Evolutionary conservation across 1,284 basidiomycete genomes (phyloP), one percentile per base, ranked within the genome.

Genomic region (Irpex lacteus): DNA sequence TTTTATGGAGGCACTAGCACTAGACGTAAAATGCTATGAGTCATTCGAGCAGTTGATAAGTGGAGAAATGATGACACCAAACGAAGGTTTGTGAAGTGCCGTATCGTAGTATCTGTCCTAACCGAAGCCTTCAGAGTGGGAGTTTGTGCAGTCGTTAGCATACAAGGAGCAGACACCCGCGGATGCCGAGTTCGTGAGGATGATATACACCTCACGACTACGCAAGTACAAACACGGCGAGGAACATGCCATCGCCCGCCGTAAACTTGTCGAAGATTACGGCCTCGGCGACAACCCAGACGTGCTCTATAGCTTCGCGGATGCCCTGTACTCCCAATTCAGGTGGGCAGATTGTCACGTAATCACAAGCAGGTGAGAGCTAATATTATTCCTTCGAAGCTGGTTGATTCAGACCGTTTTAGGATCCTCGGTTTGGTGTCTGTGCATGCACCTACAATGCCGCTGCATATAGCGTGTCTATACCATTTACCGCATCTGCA

Each of bases 11-110:
- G 96, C 98, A 0, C 82, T 99, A 13, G 85, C 91, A 0, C 81
- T 98, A 11, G 98, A 99, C 71, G 94, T 99, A 32, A 98, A 98
- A 76, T 98, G 97, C 75, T 99, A 96, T 73, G 98, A 99, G 69
- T 92, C 95, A 1, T 99, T 98, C 71, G 87, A 92, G 62, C 92
- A 96, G 67, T 84, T 99, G 5, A 82, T 98, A 19, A 90, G 89
- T 50, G 93, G 95, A 1, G 92, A 96, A 73, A 96, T 98, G 94
- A 92, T 98, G 90, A 87, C 90, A 13, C 86, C 90, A 0, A 89
- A 94, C 65, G 96, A 98, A 86, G 95, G 95, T 94, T 63, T 57
- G 80, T 19, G 63, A 13, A 3, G 1, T 32, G 32, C 13, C 8
- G 4, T 37, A 18, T 19, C n/a, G 19, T 19, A 5, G 4, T 15